Conservation (phyloP, 1,284 basidiomycete genomes). For the Heterobasidion occidentale region DNA sequence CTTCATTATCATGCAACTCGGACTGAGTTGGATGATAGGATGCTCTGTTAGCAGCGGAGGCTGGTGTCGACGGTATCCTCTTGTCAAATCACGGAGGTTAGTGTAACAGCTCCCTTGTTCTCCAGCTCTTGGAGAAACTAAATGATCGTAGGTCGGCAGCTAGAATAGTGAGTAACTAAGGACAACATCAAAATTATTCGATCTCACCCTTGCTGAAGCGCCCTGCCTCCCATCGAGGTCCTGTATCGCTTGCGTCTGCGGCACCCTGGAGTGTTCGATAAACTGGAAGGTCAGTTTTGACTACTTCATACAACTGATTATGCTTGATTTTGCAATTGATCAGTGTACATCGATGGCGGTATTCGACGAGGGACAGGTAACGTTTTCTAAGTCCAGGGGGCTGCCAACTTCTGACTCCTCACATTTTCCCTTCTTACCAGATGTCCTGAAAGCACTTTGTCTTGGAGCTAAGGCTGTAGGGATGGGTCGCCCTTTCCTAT, state of each 20-base stretch:
- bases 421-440: constrained; percentile 21
- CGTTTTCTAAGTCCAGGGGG: constrained; percentile 6
- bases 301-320: neutral
- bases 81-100: constrained; percentile 88
- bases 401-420: no score
- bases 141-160: constrained; percentile 54
- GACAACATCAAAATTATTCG: neutral
- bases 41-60: constrained; percentile 84
- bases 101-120: constrained; percentile 20
- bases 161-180: constrained; percentile 57
- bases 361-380: constrained; percentile 74
- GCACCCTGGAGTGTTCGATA: constrained; percentile 70
- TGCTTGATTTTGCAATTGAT: constrained; percentile 1
- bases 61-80: constrained; percentile 81
- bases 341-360: constrained; percentile 89
- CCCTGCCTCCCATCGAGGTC: constrained; percentile 70
- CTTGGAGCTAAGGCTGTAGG: constrained; percentile 89
- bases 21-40: constrained; percentile 33
- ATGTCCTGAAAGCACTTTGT: constrained; percentile 87
- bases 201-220: constrained; percentile 23
- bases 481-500: constrained; percentile 85
- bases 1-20: neutral
- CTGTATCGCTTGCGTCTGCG: constrained; percentile 66
- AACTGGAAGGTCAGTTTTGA: constrained; percentile 45
- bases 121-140: neutral